phyloP scores from a whole-genome alignment of 2,329 filamentous ascomycete species.

The Beauveria bassiana region DNA sequence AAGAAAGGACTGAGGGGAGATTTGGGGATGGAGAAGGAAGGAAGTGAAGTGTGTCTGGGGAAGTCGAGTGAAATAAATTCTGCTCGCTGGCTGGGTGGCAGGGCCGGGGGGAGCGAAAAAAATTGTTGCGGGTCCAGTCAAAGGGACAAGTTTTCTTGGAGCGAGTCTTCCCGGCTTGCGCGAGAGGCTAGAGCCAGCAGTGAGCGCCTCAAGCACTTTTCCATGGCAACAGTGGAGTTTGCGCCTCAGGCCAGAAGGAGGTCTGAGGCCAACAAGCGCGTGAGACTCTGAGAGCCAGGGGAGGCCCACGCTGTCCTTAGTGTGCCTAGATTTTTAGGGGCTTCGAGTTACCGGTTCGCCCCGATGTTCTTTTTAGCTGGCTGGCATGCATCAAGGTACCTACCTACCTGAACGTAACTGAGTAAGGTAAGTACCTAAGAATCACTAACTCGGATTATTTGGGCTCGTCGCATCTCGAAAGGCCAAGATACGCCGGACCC shows the following conservation, averaged over 20 bases:
- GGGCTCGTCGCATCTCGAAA: background rate
- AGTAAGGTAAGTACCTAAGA: background rate
- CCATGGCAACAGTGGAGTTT: conserved; percentile 14
- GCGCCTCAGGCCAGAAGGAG: conserved; percentile 11
- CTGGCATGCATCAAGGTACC: background rate
- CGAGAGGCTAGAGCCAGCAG: conserved; percentile 22
- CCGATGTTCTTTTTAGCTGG: conserved; percentile 4
- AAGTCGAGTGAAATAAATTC: conserved; percentile 36
- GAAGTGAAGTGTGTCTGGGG: conserved; percentile 29
- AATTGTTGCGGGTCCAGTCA: conserved; percentile 39
- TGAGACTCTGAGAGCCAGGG: background rate
- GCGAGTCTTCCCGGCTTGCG: conserved; percentile 44
- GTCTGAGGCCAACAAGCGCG: conserved; percentile 1
- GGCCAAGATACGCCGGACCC: too few species aligned
- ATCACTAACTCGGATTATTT: too few species aligned
- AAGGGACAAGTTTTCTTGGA: conserved; percentile 39
- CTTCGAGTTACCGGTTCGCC: conserved; percentile 11
- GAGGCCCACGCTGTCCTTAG: background rate
- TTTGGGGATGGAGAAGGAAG: conserved; percentile 37
- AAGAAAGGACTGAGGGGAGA: conserved; percentile 57
- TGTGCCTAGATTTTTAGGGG: background rate
- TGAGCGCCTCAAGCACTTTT: conserved; percentile 6
- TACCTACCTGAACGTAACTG: background rate
- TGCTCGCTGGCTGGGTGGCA: conserved; percentile 36
- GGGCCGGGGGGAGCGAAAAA: conserved; percentile 38